Percentiles rank a stretch among this genome's conserved stretches.
phyloP scores from a whole-genome alignment of 108 stramenopile genomes.

The Bacterosira constricta region DNA sequence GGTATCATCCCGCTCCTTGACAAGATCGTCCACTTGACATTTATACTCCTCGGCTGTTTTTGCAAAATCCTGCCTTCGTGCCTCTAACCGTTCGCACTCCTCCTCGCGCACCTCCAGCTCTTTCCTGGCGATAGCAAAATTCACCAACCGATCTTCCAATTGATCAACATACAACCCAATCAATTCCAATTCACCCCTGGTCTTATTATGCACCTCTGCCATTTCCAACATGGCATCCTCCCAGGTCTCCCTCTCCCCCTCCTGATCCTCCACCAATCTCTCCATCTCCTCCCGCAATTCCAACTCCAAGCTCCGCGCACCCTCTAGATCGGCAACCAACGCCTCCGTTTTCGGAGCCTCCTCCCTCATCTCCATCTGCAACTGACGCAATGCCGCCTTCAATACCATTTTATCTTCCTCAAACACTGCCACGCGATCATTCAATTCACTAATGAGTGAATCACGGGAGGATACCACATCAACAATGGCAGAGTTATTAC shows the following conservation, averaged over 20 bases:
- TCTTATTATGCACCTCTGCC: constrained; percentile 52
- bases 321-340: constrained; percentile 57
- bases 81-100: constrained; percentile 62
- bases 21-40: constrained; percentile 35
- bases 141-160: constrained; percentile 73
- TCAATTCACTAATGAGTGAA: constrained; percentile 75
- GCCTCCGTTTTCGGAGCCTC: constrained; percentile 80
- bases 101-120: constrained; percentile 75
- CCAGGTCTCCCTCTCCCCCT: constrained; percentile 38
- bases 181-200: constrained; percentile 66
- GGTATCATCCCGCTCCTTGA: constrained; percentile 60
- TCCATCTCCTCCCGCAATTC: constrained; percentile 51
- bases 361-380: constrained; percentile 85
- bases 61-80: constrained; percentile 31
- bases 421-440: constrained; percentile 82
- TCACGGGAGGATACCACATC: constrained; percentile 79
- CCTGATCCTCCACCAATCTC: constrained; percentile 47
- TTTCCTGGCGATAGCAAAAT: constrained; percentile 74
- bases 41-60: constrained; percentile 45
- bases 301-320: constrained; percentile 44
- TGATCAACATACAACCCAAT: constrained; percentile 79
- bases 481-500: constrained; percentile 82
- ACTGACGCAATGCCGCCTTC: constrained; percentile 81
- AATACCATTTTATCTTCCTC: constrained; percentile 88
- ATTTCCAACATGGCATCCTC: constrained; percentile 32